These are phyloP conservation scores for Rubia yunnanensis DNA, from an alignment of 257 asterid genomes.

Conservation along the genomic window DNA sequence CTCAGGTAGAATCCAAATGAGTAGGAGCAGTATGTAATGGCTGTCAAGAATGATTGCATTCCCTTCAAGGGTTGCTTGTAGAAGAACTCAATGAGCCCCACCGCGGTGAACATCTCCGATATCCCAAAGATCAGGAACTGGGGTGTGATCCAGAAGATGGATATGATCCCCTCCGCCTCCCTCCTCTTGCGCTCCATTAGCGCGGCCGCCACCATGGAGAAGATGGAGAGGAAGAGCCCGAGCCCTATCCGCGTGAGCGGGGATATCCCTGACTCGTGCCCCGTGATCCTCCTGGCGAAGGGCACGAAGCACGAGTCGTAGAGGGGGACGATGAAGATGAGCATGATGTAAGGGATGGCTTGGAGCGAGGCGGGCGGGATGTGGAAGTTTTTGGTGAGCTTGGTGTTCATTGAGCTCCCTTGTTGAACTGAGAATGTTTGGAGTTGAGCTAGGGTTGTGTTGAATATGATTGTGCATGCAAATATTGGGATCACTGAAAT, in stretches of 20 bases:
- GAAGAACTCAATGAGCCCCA: constrained; percentile 84
- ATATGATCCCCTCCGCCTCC: constrained; percentile 16
- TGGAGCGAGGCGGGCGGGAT: constrained; percentile 97
- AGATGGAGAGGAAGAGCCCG: constrained; percentile 63
- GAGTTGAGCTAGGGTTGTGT: constrained; percentile 80
- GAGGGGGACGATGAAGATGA: constrained; percentile 67
- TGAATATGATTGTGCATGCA: constrained; percentile 87
- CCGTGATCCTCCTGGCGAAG: constrained; percentile 56
- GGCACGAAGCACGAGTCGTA: constrained; percentile 76
- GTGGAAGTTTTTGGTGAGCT: constrained; percentile 44
- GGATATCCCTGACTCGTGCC: constrained; percentile 54
- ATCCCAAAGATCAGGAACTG: constrained; percentile 77
- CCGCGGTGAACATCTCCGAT: constrained; percentile 91
- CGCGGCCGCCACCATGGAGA: constrained; percentile 91
- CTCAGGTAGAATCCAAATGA: constrained; percentile 78
- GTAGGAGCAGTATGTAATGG: constrained; percentile 79
- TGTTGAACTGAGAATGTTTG: constrained; percentile 98
- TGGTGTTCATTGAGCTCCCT: constrained; percentile 74
- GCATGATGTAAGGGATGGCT: constrained; percentile 81
- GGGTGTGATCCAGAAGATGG: constrained; percentile 82
- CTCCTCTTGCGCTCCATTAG: constrained; percentile 57
- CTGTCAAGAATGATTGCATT: constrained; percentile 66
- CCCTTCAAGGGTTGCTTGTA: constrained; percentile 66
- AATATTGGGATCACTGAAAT: constrained; percentile 68
- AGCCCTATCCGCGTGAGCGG: constrained; percentile 68